Evolutionary conservation across 2,329 filamentous ascomycete genomes (phyloP), one percentile per base, ranked within the genome.

Genomic region (Exophiala oligosperma): DNA sequence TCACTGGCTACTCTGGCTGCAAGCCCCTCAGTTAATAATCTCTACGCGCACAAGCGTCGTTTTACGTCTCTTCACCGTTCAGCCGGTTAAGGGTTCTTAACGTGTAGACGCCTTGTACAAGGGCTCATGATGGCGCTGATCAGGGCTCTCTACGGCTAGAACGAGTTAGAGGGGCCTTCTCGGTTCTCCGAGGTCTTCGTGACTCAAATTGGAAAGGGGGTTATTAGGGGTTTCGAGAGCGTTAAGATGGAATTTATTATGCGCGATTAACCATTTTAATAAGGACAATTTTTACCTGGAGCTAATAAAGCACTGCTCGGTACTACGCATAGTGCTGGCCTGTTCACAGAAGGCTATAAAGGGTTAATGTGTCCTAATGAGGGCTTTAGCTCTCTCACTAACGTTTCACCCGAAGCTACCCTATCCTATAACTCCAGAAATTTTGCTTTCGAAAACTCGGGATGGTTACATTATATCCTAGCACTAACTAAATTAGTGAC

Each of bases 1-100:
- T 44, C 17, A 44, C 41, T 44, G 17, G n/a, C 41, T 44, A 21
- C 41, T 44, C 41, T 21, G n/a, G 41, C 41, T 44, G n/a, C 41
- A 44, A 44, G 3, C 3, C 41, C 17, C 17, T 17, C 3, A n/a
- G 41, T 44, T 7, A 44, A 44, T n/a, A n/a, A 44, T 8, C 9
- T 44, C 41, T 17, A 44, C 41, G 41, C 41, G 41, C 23, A 44
- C 23, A 21, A 24, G 41, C 41, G 41, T n/a, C 41, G 23, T 24
- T n/a, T 44, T 44, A 44, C 41, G 41, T 44, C 41, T 44, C 41
- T 44, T n/a, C n/a, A 44, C 41, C 6, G n/a, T 44, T 44, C n/a
- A 44, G 41, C 41, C 3, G n/a, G 41, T 44, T 7, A 44, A 24
- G 41, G 9, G n/a, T n/a, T 24, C 41, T 44, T 44, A 7, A 44